Base-by-base conservation (phyloP, 495 filamentous ascomycete species). In the Neurospora terricola region DNA sequence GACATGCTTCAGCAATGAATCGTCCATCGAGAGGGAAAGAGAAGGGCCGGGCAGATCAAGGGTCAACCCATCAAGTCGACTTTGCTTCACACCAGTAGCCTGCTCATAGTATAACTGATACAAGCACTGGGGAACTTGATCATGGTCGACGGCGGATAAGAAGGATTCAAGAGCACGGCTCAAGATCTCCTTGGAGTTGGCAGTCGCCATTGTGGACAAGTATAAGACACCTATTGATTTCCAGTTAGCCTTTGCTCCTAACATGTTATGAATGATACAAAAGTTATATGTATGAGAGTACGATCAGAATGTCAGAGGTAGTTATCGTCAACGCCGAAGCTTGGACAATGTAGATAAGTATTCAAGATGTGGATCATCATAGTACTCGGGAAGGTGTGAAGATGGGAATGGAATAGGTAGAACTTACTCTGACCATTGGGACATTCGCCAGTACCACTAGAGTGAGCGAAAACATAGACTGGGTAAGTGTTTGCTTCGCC, bases 271-370 rank as follows among this genome's bases (percentile, higher is more conserved):
- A 37, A 30, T 18, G 27, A 66, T 34, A 71, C 70, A 45, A 72
- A 77, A 75, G 68, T 62, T 72, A 74, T 74, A 78, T 77, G 73
- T 77, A 72, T 66, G 45, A 73, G 83, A 85, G 78, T 81, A 80
- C 78, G 27, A 90, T 97, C 94, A 97, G 94, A 86, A 89, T 93
- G 91, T 93, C 90, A 92, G 90, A 93, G 89, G 89, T 91, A 87
- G 89, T 87, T 89, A 86, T 93, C 92, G 89, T 94, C 93, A 95
- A 90, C 84, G 82, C 80, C 84, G 82, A 87, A 89, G 82, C 83
- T 89, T 92, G 93, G 94, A 90, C 92, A 97, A 97, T 97, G 94
- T 98, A 98, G 94, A 96, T 97, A 98, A 97, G 93, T 95, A 91
- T 94, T 94, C 90, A 84, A 84, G 80, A 79, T 86, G 85, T 84